Percentiles rank a stretch among this genome's conserved stretches.
Conservation (phyloP, 805 yeast species). For the Pichia deserticola region DNA sequence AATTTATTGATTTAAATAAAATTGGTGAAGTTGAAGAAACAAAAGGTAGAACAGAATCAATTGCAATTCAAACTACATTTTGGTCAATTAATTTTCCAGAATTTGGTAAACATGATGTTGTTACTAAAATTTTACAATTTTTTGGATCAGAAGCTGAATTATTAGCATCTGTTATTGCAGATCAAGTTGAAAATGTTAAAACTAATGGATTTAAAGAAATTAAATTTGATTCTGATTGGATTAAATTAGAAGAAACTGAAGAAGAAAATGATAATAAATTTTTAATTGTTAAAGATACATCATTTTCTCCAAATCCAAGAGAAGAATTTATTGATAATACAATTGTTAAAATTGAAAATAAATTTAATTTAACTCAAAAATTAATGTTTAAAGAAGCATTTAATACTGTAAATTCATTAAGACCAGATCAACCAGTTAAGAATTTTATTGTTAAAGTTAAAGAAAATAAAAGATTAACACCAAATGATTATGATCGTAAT, state of each 20-base stretch:
- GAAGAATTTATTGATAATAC: conserved; percentile 38
- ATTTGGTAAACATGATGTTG: conserved; percentile 51
- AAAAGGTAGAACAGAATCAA: conserved; percentile 64
- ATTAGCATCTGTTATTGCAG: conserved; percentile 62
- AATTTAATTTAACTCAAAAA: conserved; percentile 53
- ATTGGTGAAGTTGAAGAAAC: conserved; percentile 65
- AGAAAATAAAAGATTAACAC: conserved; percentile 88
- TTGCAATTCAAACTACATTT: conserved; percentile 73
- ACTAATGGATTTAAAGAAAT: conserved; percentile 37
- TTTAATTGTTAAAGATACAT: conserved; percentile 40
- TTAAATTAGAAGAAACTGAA: conserved; percentile 14
- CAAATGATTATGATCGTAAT: conserved; percentile 81
- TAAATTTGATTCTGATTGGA: conserved; percentile 28
- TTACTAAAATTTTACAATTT: conserved; percentile 71
- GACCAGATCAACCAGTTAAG: conserved; percentile 85
- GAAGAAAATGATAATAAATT: conserved; percentile 34
- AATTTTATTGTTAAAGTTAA: conserved; percentile 85
- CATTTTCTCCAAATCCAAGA: conserved; percentile 60
- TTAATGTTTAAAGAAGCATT: conserved; percentile 80
- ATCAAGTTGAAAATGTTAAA: conserved; percentile 52
- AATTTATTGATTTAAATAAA: conserved; percentile 52
- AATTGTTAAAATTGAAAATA: conserved; percentile 28
- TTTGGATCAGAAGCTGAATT: conserved; percentile 78
- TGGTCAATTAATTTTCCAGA: conserved; percentile 66
- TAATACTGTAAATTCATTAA: conserved; percentile 45